Evolutionary conservation across 768 basidiomycete genomes (phyloP).

Genomic region (Mycena kentingensis): DNA sequence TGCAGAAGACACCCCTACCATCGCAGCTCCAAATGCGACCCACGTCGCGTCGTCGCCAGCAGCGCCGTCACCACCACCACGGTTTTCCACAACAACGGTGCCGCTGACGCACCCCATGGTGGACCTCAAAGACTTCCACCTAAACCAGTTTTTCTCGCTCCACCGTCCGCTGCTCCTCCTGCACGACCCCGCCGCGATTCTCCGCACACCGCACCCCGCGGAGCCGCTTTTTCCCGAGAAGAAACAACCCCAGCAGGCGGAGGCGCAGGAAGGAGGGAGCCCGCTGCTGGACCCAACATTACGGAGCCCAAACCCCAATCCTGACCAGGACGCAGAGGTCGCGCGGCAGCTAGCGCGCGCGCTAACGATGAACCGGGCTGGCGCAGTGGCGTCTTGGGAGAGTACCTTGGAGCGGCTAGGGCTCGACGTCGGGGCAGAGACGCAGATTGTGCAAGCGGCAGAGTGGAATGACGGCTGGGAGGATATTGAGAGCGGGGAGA

Average conservation of each 20-base stretch:
- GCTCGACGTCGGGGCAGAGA: constrained; percentile 52
- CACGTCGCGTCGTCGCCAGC: constrained; percentile 4
- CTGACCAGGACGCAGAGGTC: constrained; percentile 76
- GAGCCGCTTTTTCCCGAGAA: constrained; percentile 28
- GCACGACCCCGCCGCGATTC: constrained; percentile 56
- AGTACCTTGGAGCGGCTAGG: constrained; percentile 65
- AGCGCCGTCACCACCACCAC: constrained; percentile 22
- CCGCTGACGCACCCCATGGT: constrained; percentile 52
- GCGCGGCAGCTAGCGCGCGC: constrained; percentile 79
- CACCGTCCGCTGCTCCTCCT: constrained; percentile 78
- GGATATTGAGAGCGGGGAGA: too few species aligned
- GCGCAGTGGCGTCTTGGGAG: constrained; percentile 69
- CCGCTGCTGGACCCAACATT: background rate
- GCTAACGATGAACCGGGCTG: constrained; percentile 66
- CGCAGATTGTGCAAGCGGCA: constrained; percentile 49
- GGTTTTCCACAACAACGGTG: constrained; percentile 16
- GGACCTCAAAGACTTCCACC: constrained; percentile 68
- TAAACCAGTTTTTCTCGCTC: constrained; percentile 84
- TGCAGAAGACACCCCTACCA: constrained; percentile 11
- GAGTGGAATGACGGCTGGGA: constrained; percentile 61
- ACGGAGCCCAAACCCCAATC: too few species aligned
- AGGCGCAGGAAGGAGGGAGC: constrained; percentile 1
- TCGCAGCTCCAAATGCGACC: background rate
- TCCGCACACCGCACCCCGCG: constrained; percentile 38
- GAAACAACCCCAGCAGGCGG: constrained; percentile 26